Percentiles rank a stretch among this genome's conserved stretches.
Conservation (phyloP, 2,329 filamentous ascomycete genomes). For the Neonectria faginata region DNA sequence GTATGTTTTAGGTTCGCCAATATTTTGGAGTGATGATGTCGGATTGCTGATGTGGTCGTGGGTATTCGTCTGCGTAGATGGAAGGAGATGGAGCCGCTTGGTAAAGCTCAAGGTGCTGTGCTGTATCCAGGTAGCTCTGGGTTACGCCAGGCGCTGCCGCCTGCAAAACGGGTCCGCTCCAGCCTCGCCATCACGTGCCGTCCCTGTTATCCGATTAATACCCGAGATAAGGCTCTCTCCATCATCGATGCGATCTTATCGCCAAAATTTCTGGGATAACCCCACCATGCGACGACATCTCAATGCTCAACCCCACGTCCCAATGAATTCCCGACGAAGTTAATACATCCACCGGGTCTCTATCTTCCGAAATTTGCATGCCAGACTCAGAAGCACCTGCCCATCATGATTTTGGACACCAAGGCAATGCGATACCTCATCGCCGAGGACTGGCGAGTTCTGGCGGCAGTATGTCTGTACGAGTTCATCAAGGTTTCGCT, state of each 20-base stretch:
- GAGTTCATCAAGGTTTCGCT: conserved; percentile 48
- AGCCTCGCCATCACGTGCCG: conserved; percentile 50
- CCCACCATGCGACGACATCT: conserved; percentile 42
- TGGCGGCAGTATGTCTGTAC: conserved; percentile 79
- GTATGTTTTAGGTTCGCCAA: conserved; percentile 24
- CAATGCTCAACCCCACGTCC: conserved; percentile 40
- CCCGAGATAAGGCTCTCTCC: conserved; percentile 28
- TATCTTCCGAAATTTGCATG: conserved; percentile 6
- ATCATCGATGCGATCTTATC: conserved; percentile 51
- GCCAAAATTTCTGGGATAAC: conserved; percentile 46
- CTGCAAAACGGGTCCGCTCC: conserved; percentile 49
- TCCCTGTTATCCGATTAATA: conserved; percentile 27
- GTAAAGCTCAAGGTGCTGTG: conserved; percentile 51
- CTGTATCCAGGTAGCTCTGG: conserved; percentile 50
- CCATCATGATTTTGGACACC: conserved; percentile 91
- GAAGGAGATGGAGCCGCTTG: conserved; percentile 54
- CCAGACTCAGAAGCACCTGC: not conserved
- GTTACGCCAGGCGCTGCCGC: conserved; percentile 62
- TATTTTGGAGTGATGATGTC: conserved; percentile 28
- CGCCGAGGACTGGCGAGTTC: conserved; percentile 92
- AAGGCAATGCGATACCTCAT: conserved; percentile 93
- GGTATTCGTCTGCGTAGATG: conserved; percentile 47
- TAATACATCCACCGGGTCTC: conserved; percentile 8
- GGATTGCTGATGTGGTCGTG: conserved; percentile 38
- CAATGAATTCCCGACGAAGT: conserved; percentile 20